These are phyloP conservation scores for Alternaria panax DNA, from an alignment of 2,329 filamentous ascomycete genomes.

Conservation along the genomic window DNA sequence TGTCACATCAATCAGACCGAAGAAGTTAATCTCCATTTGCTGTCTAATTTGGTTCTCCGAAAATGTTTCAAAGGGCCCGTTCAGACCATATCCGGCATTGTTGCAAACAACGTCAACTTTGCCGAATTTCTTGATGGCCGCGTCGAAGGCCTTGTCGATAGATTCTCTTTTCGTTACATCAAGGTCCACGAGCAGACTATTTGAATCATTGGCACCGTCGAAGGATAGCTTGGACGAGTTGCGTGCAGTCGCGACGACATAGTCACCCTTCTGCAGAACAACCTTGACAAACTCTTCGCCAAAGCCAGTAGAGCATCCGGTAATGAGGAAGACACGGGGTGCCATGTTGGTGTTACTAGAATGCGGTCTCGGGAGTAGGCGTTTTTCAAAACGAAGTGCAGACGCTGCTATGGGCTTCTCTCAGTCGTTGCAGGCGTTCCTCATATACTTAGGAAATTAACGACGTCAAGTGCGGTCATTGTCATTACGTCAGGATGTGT, in stretches of 20 bases:
- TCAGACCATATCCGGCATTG: conserved; percentile 67
- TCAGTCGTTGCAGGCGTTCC: not conserved
- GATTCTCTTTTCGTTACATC: conserved; percentile 60
- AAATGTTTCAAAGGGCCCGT: conserved; percentile 62
- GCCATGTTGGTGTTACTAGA: conserved; percentile 39
- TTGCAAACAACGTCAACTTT: conserved; percentile 68
- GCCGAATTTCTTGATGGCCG: conserved; percentile 58
- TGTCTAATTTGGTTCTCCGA: conserved; percentile 57
- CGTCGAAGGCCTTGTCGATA: conserved; percentile 57
- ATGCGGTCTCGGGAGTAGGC: not conserved
- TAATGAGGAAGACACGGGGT: conserved; percentile 57
- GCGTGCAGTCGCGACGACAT: conserved; percentile 56
- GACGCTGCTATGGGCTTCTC: not conserved
- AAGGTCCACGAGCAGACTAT: conserved; percentile 59
- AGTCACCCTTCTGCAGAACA: conserved; percentile 53
- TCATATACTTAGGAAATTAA: not conserved
- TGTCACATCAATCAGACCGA: conserved; percentile 64
- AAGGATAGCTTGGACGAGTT: conserved; percentile 54
- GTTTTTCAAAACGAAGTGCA: not conserved
- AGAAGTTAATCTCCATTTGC: conserved; percentile 68
- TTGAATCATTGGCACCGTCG: conserved; percentile 53
- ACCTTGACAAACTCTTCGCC: conserved; percentile 55
- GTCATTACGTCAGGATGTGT: not conserved
- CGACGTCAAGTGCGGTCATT: conserved; percentile 1
- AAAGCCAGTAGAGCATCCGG: conserved; percentile 58